Percentiles rank a stretch among this genome's conserved stretches.
Conservation (phyloP, 2,329 filamentous ascomycete genomes). For the Xenoacremonium recifei region DNA sequence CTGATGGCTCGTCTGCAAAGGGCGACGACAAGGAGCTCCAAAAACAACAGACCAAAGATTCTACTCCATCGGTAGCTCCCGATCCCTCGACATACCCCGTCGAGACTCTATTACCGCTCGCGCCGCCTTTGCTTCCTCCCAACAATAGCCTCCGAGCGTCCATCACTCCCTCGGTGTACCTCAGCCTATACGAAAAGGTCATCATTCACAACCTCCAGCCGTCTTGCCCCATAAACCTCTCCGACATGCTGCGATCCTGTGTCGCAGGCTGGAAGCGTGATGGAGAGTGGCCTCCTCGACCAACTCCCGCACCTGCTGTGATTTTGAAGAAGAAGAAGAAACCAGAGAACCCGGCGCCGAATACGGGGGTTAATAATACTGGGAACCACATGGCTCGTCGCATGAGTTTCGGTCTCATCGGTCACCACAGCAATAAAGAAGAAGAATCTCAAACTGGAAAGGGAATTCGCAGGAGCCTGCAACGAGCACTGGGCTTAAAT, state of each 20-base stretch:
- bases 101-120: conserved; percentile 67
- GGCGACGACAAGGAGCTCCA: conserved; percentile 32
- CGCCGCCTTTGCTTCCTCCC: conserved; percentile 69
- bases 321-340: conserved; percentile 41
- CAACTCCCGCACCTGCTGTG: conserved; percentile 38
- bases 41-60: conserved; percentile 32
- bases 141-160: conserved; percentile 74
- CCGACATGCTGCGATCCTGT: conserved; percentile 75
- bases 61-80: conserved; percentile 26
- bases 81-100: conserved; percentile 44
- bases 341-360: conserved; percentile 11
- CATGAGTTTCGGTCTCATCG: conserved; percentile 48
- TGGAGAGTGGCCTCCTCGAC: conserved; percentile 79
- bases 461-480: conserved; percentile 45
- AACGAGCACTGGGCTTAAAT: conserved; percentile 42
- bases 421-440: conserved; percentile 37
- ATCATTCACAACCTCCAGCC: conserved; percentile 78
- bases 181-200: conserved; percentile 86
- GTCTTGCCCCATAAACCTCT: conserved; percentile 82
- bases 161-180: conserved; percentile 72
- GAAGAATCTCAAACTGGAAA: conserved; percentile 34
- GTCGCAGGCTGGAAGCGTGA: conserved; percentile 91
- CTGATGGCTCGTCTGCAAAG: conserved; percentile 43
- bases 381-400: conserved; percentile 34
- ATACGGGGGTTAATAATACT: conserved; percentile 20